phyloP scores from a whole-genome alignment of 768 basidiomycete genomes.

The Mycena belliarum region DNA sequence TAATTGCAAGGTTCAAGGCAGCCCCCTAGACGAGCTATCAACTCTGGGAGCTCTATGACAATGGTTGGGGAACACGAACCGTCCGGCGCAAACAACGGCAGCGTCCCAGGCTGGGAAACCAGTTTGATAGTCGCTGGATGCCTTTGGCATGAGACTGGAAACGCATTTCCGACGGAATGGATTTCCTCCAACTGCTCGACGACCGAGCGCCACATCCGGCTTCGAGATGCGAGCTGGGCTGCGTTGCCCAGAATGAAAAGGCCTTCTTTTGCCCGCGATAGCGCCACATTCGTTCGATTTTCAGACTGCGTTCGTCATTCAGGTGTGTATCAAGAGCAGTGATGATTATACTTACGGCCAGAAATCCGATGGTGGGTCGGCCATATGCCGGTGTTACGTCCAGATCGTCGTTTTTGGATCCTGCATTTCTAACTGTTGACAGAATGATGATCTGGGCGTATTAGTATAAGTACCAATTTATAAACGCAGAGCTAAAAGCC shows the following conservation, averaged over 20 bases:
- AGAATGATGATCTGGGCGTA: slow-evolving; percentile 62
- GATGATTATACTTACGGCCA: slow-evolving; percentile 51
- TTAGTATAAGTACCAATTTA: neutral
- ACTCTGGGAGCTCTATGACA: too few species aligned
- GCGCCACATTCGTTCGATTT: slow-evolving; percentile 62
- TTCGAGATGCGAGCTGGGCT: slow-evolving; percentile 47
- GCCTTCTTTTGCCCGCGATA: slow-evolving; percentile 75
- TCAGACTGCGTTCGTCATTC: slow-evolving; percentile 41
- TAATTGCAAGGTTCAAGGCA: slow-evolving; percentile 59
- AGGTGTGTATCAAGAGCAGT: neutral
- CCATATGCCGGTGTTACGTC: slow-evolving; percentile 24
- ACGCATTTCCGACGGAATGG: slow-evolving; percentile 47
- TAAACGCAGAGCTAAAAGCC: neutral
- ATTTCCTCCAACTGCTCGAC: slow-evolving; percentile 55
- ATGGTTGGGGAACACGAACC: slow-evolving; percentile 34
- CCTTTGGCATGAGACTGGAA: slow-evolving; percentile 59
- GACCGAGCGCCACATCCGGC: slow-evolving; percentile 58
- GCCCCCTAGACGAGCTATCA: slow-evolving; percentile 44
- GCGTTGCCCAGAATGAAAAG: slow-evolving; percentile 75
- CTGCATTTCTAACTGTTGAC: slow-evolving; percentile 72
- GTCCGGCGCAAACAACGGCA: slow-evolving; percentile 55
- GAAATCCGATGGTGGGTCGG: slow-evolving; percentile 64
- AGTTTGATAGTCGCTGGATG: slow-evolving; percentile 47
- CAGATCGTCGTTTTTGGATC: slow-evolving; percentile 37
- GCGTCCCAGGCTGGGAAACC: slow-evolving; percentile 52